Conservation (phyloP, 2,329 filamentous ascomycete species). For the Celoporthe dispersa region DNA sequence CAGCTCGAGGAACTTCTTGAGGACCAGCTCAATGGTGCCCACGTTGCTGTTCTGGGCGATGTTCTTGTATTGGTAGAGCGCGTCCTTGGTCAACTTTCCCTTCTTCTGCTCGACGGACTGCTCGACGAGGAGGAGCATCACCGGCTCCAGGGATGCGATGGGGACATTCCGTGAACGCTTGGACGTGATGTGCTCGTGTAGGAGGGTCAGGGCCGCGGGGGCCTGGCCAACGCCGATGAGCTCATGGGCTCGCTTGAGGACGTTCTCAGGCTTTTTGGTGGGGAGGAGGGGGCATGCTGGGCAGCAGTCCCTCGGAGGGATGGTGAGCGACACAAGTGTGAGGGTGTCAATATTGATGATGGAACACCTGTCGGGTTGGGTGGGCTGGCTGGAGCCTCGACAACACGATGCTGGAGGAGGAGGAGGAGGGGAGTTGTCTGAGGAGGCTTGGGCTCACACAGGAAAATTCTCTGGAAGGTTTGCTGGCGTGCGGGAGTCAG, state of each 20-base stretch:
- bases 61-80: conserved; percentile 99
- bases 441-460: conserved; percentile 8
- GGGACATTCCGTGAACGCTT: conserved; percentile 98
- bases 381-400: conserved; percentile 6
- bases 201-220: conserved; percentile 86
- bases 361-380: not conserved
- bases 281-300: conserved; percentile 79
- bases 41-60: conserved; percentile 99
- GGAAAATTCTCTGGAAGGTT: conserved; percentile 10
- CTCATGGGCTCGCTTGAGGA: conserved; percentile 97
- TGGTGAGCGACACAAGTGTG: not conserved
- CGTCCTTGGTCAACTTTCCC: conserved; percentile 98
- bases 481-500: conserved; percentile 8
- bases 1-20: conserved; percentile 97
- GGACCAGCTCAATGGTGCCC: conserved; percentile 93
- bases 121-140: conserved; percentile 97
- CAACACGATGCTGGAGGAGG: conserved; percentile 2
- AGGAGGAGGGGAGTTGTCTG: not conserved
- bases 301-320: conserved; percentile 25
- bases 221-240: conserved; percentile 97
- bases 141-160: conserved; percentile 93
- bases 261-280: conserved; percentile 99
- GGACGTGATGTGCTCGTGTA: conserved; percentile 98
- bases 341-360: conserved; percentile 6
- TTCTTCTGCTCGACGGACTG: conserved; percentile 97